These are phyloP conservation scores for Syncephalastrum racemosum DNA, from an alignment of 371 early-diverging fungal genomes.

Conservation along the genomic window DNA sequence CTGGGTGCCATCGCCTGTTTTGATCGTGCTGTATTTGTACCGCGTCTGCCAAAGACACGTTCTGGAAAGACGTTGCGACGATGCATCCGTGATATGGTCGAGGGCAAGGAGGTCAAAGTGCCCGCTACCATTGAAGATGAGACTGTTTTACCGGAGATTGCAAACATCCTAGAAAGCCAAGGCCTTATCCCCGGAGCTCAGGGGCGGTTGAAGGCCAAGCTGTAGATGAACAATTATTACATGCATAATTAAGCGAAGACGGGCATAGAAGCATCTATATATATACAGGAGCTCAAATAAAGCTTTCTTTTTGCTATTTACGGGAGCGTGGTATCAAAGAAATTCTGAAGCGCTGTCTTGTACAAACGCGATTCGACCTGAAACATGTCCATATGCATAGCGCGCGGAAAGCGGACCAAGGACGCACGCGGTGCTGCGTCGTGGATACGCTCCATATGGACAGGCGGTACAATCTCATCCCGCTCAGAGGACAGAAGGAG, in stretches of 20 bases:
- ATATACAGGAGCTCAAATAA: neutral
- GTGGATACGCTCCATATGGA: slow-evolving; percentile 24
- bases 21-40: slow-evolving; percentile 63
- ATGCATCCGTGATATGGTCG: slow-evolving; percentile 75
- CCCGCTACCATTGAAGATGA: slow-evolving; percentile 88
- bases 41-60: slow-evolving; percentile 89
- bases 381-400: slow-evolving; percentile 36
- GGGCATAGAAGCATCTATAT: neutral
- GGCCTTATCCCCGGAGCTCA: slow-evolving; percentile 24
- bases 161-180: slow-evolving; percentile 26
- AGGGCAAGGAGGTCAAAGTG: slow-evolving; percentile 55
- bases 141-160: slow-evolving; percentile 59
- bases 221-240: slow-evolving; percentile 6
- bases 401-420: slow-evolving; percentile 18
- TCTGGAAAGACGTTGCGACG: slow-evolving; percentile 90
- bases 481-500: slow-evolving; percentile 35
- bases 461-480: slow-evolving; percentile 40
- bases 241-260: neutral
- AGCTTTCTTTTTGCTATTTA: neutral
- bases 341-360: slow-evolving; percentile 9
- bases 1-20: slow-evolving; percentile 83
- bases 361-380: slow-evolving; percentile 10
- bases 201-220: slow-evolving; percentile 7
- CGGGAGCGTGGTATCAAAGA: slow-evolving; percentile 3
- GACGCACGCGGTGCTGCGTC: slow-evolving; percentile 8